A percentile compares a stretch with the other conserved stretches of the same genome.
These are phyloP conservation scores for Ceratopteris richardii DNA, from an alignment of 75 land plant genomes.

Conservation along the genomic window DNA sequence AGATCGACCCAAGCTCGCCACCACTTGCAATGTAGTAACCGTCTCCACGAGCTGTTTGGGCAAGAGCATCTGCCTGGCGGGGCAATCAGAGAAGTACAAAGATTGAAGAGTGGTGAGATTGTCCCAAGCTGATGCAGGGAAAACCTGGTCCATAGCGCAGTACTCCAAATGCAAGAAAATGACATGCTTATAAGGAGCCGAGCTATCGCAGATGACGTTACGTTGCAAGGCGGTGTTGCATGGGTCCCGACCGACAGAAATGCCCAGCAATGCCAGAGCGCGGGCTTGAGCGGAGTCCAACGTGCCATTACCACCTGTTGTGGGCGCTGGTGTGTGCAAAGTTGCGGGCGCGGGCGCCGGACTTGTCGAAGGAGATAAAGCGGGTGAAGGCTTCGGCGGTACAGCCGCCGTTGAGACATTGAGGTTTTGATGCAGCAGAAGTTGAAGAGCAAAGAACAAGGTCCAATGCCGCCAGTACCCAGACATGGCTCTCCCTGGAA, in stretches of 20 bases:
- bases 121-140: constrained; percentile 44
- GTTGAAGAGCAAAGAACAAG: constrained; percentile 6
- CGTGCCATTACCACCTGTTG: constrained; percentile 11
- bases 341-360: too few relatives aligned
- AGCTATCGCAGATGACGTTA: constrained; percentile 32
- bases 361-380: too few relatives aligned
- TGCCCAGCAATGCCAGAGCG: constrained; percentile 23
- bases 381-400: not conserved
- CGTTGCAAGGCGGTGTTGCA: constrained; percentile 19
- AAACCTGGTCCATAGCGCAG: constrained; percentile 53
- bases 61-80: constrained; percentile 25
- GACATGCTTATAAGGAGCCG: constrained; percentile 56
- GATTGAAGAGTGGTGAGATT: constrained; percentile 47
- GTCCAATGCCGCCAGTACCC: constrained; percentile 9
- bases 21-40: constrained; percentile 44
- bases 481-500: not conserved
- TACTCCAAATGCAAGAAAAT: constrained; percentile 49
- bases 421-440: not conserved
- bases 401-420: not conserved
- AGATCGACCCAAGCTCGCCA: constrained; percentile 37
- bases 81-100: constrained; percentile 55
- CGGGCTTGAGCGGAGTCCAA: constrained; percentile 28
- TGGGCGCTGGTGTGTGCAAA: too few relatives aligned
- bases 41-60: constrained; percentile 39
- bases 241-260: constrained; percentile 26